Evolutionary conservation across 345 rosid genomes (phyloP), one percentile per base, ranked within the genome.

Genomic region (Melaleuca alternifolia): DNA sequence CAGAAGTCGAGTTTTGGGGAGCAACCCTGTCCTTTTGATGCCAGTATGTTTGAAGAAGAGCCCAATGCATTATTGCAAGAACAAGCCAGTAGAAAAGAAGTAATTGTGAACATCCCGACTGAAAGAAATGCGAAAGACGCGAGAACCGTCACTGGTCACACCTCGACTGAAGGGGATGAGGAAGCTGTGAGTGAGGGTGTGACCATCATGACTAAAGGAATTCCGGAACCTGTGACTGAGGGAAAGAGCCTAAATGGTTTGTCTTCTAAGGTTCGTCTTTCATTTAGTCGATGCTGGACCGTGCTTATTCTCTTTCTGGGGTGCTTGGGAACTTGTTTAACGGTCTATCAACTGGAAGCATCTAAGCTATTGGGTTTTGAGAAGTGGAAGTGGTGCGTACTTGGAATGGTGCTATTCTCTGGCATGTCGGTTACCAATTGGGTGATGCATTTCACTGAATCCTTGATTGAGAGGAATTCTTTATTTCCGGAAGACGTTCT

Each of bases 301-400:
- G n/a, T 90, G 21, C 92, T 93, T 85, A 21, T 87, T 30, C 84
- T 59, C 88, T 87, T 94, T 81, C 57, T 90, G 11, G 90, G 89
- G 13, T 85, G 91, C 88, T 86, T 96, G 87, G 88, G 93, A 50
- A 95, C 95, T 87, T 90, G 96, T 90, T 92, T 95, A 88, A 93
- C 94, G 5, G 37, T 89, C 30, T 88, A 92, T 12, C 83, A 56
- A 82, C 71, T 92, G 88, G 79, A 91, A 59, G 84, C 88, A 83
- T 28, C 59, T 76, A 51, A 3, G 61, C 53, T 93, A 85, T 94
- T 95, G 97, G 95, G 93, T 7, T 87, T 97, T 86, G 89, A 91
- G 89, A 41, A 92, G 11, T 96, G 99, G 99, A 95, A 94, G 86
- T 96, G 98, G 99, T 93, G 91, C 81, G 94, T 96, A 51, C 94